Evolutionary conservation across 2,329 filamentous ascomycete species (phyloP), one percentile per base, ranked within the genome.

Genomic region (Paramyrothecium roridum): DNA sequence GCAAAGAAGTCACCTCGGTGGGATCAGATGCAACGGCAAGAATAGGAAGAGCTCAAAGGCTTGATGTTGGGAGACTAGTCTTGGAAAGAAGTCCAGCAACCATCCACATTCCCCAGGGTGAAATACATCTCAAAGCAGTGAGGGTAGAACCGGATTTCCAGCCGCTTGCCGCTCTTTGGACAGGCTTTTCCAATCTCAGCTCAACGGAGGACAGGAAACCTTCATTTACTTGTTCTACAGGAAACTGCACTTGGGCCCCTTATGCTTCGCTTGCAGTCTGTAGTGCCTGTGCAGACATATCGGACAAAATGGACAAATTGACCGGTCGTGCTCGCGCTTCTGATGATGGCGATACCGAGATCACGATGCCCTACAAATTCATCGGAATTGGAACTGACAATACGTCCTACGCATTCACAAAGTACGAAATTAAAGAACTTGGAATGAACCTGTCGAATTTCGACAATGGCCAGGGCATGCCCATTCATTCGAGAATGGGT

Each of bases 171-270:
- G 40, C 54, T 2, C 33, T 60, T 0, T 62, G 51, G 55, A 58
- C 40, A 8, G 57, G 59, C 0, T 50, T 59, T 0, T 58, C 55
- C 0, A 48, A 53, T 19, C 46, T 53, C 3, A 37, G 34, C 10
- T 23, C 16, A 1, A 12, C 10, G 1, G 12, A 51, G 1, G 54
- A 52, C 6, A 37, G 53, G 2, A 45, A 2, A n/a, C 59, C 60
- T 1, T 48, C 45, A 0, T 61, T 57, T 47, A 4, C 13, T 1
- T 62, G 60, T 19, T 21, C 53, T 2, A 47, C 55, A 0, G 57
- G 57, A 1, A 61, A 62, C 7, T 62, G 59, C 21, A 53, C 60
- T 0, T 62, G 57, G 59, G 1, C 23, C 6, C 13, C 11, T 6
- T 59, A 56, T 11, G 1, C 52, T 1, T 59, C 59, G 0, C 48